These are phyloP conservation scores for Candida sakaeoensis DNA, from an alignment of 805 yeast species.

Conservation along the genomic window DNA sequence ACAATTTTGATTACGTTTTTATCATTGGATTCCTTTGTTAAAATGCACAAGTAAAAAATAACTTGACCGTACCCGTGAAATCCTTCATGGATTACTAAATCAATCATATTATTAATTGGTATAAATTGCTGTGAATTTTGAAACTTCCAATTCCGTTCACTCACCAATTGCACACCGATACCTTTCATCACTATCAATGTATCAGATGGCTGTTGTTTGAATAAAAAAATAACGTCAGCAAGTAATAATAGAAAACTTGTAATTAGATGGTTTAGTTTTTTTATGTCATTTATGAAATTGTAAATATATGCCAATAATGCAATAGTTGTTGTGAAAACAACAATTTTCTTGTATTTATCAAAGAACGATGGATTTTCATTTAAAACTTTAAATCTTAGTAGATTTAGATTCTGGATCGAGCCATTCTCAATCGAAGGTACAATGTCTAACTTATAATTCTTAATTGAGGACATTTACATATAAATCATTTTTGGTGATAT, in stretches of 20 bases:
- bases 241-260: not conserved
- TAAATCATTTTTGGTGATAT: slow-evolving; percentile 10
- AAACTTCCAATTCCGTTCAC: slow-evolving; percentile 24
- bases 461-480: slow-evolving; percentile 27
- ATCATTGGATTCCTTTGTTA: slow-evolving; percentile 35
- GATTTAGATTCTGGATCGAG: slow-evolving; percentile 10
- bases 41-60: slow-evolving; percentile 57
- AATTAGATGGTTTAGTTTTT: not conserved
- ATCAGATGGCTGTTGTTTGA: slow-evolving; percentile 39
- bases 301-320: not conserved
- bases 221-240: slow-evolving; percentile 14
- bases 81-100: slow-evolving; percentile 72
- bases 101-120: slow-evolving; percentile 54
- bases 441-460: slow-evolving; percentile 27
- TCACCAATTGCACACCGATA: slow-evolving; percentile 45
- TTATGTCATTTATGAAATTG: not conserved
- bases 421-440: slow-evolving; percentile 15
- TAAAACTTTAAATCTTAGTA: slow-evolving; percentile 18
- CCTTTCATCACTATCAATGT: slow-evolving; percentile 39
- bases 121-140: slow-evolving; percentile 39
- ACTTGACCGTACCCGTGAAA: slow-evolving; percentile 64
- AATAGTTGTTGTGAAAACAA: slow-evolving; percentile 7
- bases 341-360: slow-evolving; percentile 6
- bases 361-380: slow-evolving; percentile 8
- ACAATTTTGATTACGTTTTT: slow-evolving; percentile 28